A percentile compares a stretch with the other conserved stretches of the same genome.
These are phyloP conservation scores for Talinum fruticosum DNA, from an alignment of 148 eudicot species.

Conservation along the genomic window DNA sequence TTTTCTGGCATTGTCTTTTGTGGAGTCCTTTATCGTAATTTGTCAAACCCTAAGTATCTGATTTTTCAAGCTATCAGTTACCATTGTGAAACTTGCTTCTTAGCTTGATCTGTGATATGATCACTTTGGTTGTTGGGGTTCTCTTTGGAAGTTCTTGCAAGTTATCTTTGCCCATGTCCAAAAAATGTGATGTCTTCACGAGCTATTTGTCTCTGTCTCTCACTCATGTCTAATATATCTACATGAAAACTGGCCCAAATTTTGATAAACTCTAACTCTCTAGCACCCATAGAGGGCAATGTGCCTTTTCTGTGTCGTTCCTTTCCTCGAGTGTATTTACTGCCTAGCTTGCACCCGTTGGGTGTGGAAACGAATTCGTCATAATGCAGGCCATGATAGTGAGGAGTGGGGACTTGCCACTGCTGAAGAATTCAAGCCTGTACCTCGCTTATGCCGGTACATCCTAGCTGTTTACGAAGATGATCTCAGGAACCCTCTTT, in stretches of 20 bases:
- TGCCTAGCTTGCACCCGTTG: slow-evolving; percentile 86
- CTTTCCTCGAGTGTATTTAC: slow-evolving; percentile 84
- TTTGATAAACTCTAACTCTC: slow-evolving; percentile 21
- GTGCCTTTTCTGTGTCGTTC: slow-evolving; percentile 78
- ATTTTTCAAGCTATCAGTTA: background rate
- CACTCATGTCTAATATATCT: background rate
- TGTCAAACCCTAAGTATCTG: too few species aligned
- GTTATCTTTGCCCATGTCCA: background rate
- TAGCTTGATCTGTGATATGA: background rate
- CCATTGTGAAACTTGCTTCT: slow-evolving; percentile 1
- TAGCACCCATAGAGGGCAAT: slow-evolving; percentile 36
- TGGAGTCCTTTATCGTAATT: background rate
- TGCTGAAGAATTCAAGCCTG: slow-evolving; percentile 88
- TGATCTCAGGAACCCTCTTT: slow-evolving; percentile 63
- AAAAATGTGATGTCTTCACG: slow-evolving; percentile 10
- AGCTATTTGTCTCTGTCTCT: slow-evolving; percentile 2
- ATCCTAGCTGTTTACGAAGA: slow-evolving; percentile 84
- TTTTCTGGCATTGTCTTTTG: background rate
- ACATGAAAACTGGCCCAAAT: background rate
- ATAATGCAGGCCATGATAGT: slow-evolving; percentile 83
- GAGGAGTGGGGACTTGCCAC: slow-evolving; percentile 80
- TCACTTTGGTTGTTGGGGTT: background rate
- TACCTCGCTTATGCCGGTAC: slow-evolving; percentile 79
- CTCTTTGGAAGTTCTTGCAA: background rate
- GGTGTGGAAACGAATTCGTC: slow-evolving; percentile 92